Conservation (phyloP, 805 yeast genomes). For the Suhomyces prunicola region DNA sequence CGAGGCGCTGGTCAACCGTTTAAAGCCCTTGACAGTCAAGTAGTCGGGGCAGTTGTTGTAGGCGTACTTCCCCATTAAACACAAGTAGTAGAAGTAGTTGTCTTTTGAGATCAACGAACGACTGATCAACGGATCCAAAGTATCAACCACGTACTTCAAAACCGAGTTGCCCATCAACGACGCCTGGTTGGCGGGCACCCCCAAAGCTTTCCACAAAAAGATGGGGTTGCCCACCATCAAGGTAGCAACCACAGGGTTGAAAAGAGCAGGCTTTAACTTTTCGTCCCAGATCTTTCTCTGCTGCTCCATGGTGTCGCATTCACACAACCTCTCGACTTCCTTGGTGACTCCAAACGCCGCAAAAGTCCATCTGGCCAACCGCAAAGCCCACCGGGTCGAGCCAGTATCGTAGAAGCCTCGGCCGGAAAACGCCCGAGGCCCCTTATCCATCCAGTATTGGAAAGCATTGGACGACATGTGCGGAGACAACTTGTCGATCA, state of each 20-base stretch:
- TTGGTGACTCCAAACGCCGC: slow-evolving; percentile 49
- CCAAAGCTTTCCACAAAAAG: slow-evolving; percentile 85
- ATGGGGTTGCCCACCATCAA: slow-evolving; percentile 75
- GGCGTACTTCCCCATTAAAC: slow-evolving; percentile 59
- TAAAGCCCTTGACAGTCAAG: slow-evolving; percentile 57
- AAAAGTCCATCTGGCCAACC: slow-evolving; percentile 63
- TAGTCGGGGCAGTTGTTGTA: slow-evolving; percentile 73
- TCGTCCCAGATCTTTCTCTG: slow-evolving; percentile 64
- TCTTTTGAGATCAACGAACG: slow-evolving; percentile 64
- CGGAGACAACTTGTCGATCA: slow-evolving; percentile 57
- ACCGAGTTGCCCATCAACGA: slow-evolving; percentile 73
- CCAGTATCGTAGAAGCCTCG: slow-evolving; percentile 72
- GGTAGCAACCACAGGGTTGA: slow-evolving; percentile 66
- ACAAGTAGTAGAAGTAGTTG: slow-evolving; percentile 75
- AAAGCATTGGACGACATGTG: slow-evolving; percentile 76
- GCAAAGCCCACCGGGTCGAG: slow-evolving; percentile 80
- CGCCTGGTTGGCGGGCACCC: slow-evolving; percentile 87
- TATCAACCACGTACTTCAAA: slow-evolving; percentile 67
- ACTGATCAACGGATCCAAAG: slow-evolving; percentile 70
- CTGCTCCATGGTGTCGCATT: slow-evolving; percentile 54
- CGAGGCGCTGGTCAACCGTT: slow-evolving; percentile 37
- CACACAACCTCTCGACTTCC: slow-evolving; percentile 54
- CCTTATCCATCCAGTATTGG: slow-evolving; percentile 74
- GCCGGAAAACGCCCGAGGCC: slow-evolving; percentile 59
- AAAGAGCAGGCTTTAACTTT: slow-evolving; percentile 62